Base-by-base conservation (phyloP, 345 rosid genomes). In the Sisymbrium irio region DNA sequence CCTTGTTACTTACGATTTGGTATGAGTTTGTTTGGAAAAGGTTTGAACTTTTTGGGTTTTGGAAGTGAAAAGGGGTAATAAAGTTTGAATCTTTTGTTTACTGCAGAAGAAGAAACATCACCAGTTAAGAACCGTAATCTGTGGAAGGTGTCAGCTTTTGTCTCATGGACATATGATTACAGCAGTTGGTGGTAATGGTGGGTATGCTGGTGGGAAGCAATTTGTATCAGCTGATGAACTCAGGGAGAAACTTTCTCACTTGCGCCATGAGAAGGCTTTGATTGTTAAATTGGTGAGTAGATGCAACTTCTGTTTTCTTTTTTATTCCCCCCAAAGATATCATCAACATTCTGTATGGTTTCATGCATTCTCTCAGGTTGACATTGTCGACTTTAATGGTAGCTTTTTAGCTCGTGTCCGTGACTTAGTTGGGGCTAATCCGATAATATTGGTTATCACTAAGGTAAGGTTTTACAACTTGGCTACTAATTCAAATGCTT, bases 101-200 rank as follows among this genome's bases (percentile, higher is more conserved):
- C 57, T 85, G 83, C 79, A 91, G 98, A 94, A 94, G 88, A 94
- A 89, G 89, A 94, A 84, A 56, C 98, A 94, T 73, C 95, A 78
- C 54, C 98, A 94, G 86, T 88, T 94, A n/a, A 83, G 88, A 73
- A 94, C 88, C 18, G 81, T 94, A 53, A 87, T 94, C 18, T 94
- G 98, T 82, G 85, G 95, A 74, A 87, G 98, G 78, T 94, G 98
- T 62, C 85, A 74, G 81, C 97, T 94, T 18, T 79, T 94, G 62
- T 88, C 97, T 65, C 98, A 94, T 78, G 98, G 98, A 56, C 97
- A 87, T 71, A 94, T 94, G 97, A 84, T 94, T 64, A 91, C 96
- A 15, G 96, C 96, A 56, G 98, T 94, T 8, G 98, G 97, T 77
- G 98, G 98, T 17, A 88, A 94, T 75, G 98, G 98, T 35, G 98